Evolutionary conservation across 1,284 basidiomycete genomes (phyloP), one percentile per base, ranked within the genome.

Genomic region (Coniferiporia weirii): DNA sequence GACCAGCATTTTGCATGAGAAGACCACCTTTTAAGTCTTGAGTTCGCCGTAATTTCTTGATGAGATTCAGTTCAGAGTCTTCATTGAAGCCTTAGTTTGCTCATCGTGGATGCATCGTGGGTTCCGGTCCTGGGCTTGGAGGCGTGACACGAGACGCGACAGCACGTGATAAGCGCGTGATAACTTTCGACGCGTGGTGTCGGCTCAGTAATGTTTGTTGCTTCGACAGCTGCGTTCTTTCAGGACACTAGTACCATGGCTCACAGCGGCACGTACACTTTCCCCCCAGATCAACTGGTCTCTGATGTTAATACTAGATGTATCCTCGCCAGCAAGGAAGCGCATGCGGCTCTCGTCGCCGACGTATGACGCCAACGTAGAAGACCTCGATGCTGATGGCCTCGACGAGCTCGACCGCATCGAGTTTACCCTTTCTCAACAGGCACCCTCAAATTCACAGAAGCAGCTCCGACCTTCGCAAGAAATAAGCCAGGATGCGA

Each of bases 321-420:
- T 66, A 46, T 66, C 64, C 45, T 79, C 78, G 27, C 79, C 78
- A 19, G 66, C 70, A 22, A 71, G 73, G 35, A 85, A 89, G 70
- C 76, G 82, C 35, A 79, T 79, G 64, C 76, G 86, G 49, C 74
- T 86, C 43, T 86, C 84, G 0, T 89, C 86, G 5, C 85, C 87
- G 0, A 81, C 82, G n/a, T 85, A 83, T 64, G 86, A 87, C 58
- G 76, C 79, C 40, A 79, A 81, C 61, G 68, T 81, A 19, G 75
- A 68, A 5, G 75, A 82, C 40, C 67, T 80, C 57, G 87, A 79
- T 55, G 79, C 82, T 61, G 76, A 83, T 35, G 79, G 85, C 56
- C 68, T 87, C 4, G 70, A 72, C 12, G 82, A 77, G 1, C 78
- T 87, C 49, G 84, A 87, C 63, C 72, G 72, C 36, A 68, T 85